Conservation (phyloP, 2,329 filamentous ascomycete genomes). For the Fusarium sp. region DNA sequence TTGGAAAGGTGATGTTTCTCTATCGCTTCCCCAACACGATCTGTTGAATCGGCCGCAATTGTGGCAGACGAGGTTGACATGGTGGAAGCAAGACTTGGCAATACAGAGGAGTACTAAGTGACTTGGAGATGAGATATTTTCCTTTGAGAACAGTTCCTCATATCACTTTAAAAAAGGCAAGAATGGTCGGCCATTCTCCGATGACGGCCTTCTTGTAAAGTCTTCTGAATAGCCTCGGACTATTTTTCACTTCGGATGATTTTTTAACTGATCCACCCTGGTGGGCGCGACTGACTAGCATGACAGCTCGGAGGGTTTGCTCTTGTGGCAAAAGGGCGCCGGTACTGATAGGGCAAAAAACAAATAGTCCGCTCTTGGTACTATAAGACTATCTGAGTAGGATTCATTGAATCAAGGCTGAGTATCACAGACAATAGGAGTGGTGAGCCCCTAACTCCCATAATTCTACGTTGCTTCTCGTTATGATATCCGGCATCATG, state of each 20-base stretch:
- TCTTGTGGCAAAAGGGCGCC: not conserved
- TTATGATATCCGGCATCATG: not conserved
- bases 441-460: not conserved
- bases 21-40: not conserved
- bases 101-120: no score
- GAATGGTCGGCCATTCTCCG: not conserved
- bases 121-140: not conserved
- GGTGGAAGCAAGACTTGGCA: no score
- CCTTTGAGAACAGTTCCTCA: not conserved
- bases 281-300: not conserved
- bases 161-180: not conserved
- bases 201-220: not conserved
- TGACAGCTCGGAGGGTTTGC: not conserved
- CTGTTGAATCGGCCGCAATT: not conserved
- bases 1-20: not conserved
- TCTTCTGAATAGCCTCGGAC: not conserved
- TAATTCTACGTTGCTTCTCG: not conserved
- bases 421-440: not conserved
- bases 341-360: not conserved
- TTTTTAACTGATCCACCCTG: not conserved
- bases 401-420: not conserved
- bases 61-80: not conserved
- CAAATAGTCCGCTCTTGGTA: not conserved
- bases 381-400: not conserved
- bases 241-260: not conserved